These are phyloP conservation scores for Periglandula ipomoeae DNA, from an alignment of 2,329 filamentous ascomycete species.

Conservation along the genomic window DNA sequence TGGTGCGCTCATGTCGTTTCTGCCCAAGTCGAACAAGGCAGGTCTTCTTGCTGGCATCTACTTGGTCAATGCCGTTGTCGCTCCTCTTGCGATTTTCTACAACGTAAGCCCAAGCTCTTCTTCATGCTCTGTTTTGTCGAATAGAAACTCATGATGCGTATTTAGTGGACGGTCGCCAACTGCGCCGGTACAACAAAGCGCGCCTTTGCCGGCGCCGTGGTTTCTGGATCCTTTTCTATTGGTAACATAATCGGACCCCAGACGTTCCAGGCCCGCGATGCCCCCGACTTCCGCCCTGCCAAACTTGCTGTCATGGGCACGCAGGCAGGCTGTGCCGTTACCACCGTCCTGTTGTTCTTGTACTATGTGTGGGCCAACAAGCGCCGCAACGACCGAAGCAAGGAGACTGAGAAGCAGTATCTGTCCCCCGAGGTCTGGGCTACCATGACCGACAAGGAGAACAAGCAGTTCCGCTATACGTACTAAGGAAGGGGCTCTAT, in stretches of 20 bases:
- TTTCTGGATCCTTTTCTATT: constrained; percentile 41
- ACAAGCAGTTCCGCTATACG: constrained; percentile 46
- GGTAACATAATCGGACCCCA: constrained; percentile 50
- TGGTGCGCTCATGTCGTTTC: constrained; percentile 43
- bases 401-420: constrained; percentile 30
- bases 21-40: constrained; percentile 33
- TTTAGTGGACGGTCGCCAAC: constrained; percentile 39
- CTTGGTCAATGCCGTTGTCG: constrained; percentile 40
- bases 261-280: constrained; percentile 43
- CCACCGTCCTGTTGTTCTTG: constrained; percentile 34
- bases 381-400: constrained; percentile 20
- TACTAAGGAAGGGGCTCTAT: constrained; percentile 20
- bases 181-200: constrained; percentile 43
- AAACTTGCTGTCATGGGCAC: constrained; percentile 47
- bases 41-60: constrained; percentile 41
- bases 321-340: constrained; percentile 31
- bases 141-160: not conserved
- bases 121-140: not conserved
- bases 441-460: constrained; percentile 47
- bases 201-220: constrained; percentile 37
- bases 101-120: constrained; percentile 20
- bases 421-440: constrained; percentile 35
- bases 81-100: constrained; percentile 36
- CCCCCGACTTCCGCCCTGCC: constrained; percentile 41
- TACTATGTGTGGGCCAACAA: constrained; percentile 44